Base-by-base conservation (phyloP, 2,329 filamentous ascomycete species). In the Cryphonectria carpinicola region DNA sequence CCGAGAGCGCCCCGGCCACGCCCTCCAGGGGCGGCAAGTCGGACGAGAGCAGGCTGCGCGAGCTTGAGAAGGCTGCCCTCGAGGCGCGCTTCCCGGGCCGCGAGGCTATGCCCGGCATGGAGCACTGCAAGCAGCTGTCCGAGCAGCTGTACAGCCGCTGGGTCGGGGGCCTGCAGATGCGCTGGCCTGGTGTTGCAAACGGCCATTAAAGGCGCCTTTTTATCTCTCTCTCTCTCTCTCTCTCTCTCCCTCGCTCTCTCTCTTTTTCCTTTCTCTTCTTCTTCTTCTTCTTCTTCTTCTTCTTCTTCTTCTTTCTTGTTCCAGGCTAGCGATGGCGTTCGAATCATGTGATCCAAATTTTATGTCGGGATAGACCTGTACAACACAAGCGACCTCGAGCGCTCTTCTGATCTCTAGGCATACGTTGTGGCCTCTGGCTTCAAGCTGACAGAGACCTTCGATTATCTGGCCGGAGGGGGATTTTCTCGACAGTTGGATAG, bases 141-240 rank as follows among this genome's bases (percentile, higher is more conserved):
- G 94, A 98, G 79, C 93, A 97, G 28, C 87, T 99, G 28, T 98
- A 98, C 81, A 89, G 91, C 22, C 89, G 95, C 60, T 99, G 96
- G 96, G 90, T 91, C 3, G 93, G 97, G 71, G 94, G 94, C 1
- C 83, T 98, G 76, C 90, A 90, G 74, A 86, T 88, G 68, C 85
- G 92, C 69, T 95, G 92, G 92, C 86, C 86, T 3, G 83, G 82
- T 4, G 74, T 82, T 35, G 73, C 75, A 22, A 63, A 56, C n/a
- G 73, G 72, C 0, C 69, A 69, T 25, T 82, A 71, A 77, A 58
- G 32, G 8, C 6, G 49, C 14, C 2, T 22, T 32, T n/a, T n/a
- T n/a, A n/a, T n/a, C n/a, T n/a, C n/a, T n/a, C n/a, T n/a, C n/a
- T n/a, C n/a, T n/a, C n/a, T n/a, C n/a, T n/a, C n/a, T n/a, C n/a